Evolutionary conservation across 306 rosid species (phyloP), one percentile per base, ranked within the genome.

Genomic region (Lathyrus aphaca): DNA sequence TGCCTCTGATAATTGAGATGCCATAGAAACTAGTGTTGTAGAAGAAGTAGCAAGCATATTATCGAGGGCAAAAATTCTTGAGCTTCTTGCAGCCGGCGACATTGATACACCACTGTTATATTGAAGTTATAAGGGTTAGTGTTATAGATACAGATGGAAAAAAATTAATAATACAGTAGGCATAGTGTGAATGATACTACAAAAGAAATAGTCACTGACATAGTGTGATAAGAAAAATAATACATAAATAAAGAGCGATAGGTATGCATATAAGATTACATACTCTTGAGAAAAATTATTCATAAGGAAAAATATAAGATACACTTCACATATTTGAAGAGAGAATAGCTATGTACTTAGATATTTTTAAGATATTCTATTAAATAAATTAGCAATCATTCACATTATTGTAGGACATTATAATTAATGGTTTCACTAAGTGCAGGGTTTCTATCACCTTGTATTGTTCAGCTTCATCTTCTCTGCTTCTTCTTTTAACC

Each of bases 11-110:
- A 95, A 78, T 46, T 95, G 99, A 44, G 97, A 95, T 56, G 97
- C 96, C 99, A 91, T 95, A 5, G 96, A 84, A 37, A 91, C 92
- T 46, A 91, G 45, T 71, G 92, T 83, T 76, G 91, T 80, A 50
- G 99, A 91, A 73, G 99, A 77, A 66, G 96, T 64, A 25, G 87
- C 71, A 59, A 91, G 92, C 99, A 95, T 95, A 67, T 83, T 91
- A 84, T 95, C 96, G 10, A 95, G 96, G 15, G 96, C 96, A 83
- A 65, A 87, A 68, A 94, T 84, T 77, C 99, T 85, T 38, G 97
- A 95, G 67, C 82, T 95, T 86, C 97, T 89, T 35, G 96, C 99
- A 57, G 92, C 95, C 1, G 99, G 99, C 71, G 99, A 95, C 92
- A 95, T 81, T 74, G 86, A 64, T 16, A 68, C 68, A 67, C 75